phyloP scores from a whole-genome alignment of 1,284 basidiomycete species.

The Cryptococcus sp. region DNA sequence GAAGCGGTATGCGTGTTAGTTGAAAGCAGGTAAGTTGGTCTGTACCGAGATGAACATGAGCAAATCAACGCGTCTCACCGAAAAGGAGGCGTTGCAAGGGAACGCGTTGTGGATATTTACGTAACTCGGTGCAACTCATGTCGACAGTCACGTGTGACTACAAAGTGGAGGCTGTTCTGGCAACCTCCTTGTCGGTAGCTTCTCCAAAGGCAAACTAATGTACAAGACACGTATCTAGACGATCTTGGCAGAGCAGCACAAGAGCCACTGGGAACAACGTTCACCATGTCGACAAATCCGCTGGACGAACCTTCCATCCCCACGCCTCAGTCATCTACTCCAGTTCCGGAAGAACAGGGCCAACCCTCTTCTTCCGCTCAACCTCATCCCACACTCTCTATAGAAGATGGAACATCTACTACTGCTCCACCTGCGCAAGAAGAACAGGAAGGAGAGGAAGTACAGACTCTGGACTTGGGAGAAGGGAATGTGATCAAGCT shows the following conservation, averaged over 20 bases:
- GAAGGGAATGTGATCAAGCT: conserved; percentile 47
- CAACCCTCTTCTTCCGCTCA: background rate
- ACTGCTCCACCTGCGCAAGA: background rate
- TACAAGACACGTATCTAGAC: too few species aligned
- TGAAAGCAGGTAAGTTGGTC: too few species aligned
- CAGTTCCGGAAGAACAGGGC: conserved; percentile 3
- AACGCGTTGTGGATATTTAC: background rate
- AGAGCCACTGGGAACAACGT: background rate
- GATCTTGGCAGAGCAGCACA: too few species aligned
- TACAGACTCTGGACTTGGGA: conserved; percentile 38
- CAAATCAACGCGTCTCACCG: conserved; percentile 3
- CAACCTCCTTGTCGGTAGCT: too few species aligned
- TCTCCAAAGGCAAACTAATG: too few species aligned
- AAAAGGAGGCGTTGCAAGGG: conserved; percentile 5
- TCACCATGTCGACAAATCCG: conserved; percentile 23
- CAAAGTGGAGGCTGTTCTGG: conserved; percentile 2
- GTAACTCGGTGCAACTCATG: background rate
- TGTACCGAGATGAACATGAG: conserved; percentile 3
- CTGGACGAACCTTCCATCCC: conserved; percentile 23
- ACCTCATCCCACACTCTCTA: background rate
- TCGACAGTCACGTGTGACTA: too few species aligned
- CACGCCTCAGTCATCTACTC: conserved; percentile 17
- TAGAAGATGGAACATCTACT: background rate
- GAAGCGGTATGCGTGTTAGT: background rate
- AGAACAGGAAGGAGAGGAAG: conserved; percentile 17